Evolutionary conservation across 1,284 basidiomycete species (phyloP), one percentile per base, ranked within the genome.

Genomic region (Trametes versicolor): DNA sequence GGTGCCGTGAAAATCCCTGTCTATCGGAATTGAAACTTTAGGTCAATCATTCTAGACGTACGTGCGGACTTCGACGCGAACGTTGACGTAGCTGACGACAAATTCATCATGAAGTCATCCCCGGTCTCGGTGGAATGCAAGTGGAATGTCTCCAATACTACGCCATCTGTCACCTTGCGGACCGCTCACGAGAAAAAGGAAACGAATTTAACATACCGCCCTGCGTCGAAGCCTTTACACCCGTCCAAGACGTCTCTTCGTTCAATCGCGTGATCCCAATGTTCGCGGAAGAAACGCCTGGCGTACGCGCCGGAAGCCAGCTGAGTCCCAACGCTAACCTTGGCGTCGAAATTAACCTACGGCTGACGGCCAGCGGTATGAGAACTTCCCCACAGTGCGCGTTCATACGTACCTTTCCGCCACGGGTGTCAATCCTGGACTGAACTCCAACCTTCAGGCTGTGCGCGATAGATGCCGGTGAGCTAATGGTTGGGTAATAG

Each of bases 401-500:
- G 2, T 39, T 39, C 25, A 49, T 49, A 49, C 48, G 48, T 49
- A 49, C 25, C 48, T 25, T 17, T 8, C 32, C 19, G 9, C 34
- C 50, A 52, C 50, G 32, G 12, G 12, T 34, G 50, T 32, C 50
- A 34, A 21, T n/a, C 21, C 21, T 36, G 17, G 6, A 19, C 19
- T n/a, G 15, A 52, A 36, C 29, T 36, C 19, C 29, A 7, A n/a
- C 32, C 32, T 52, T 21, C 50, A 32, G 13, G n/a, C 29, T 34
- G 17, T 19, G 50, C 29, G 50, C n/a, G 51, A 53, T 12, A 37
- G 51, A 53, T 37, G 34, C 51, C 51, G 34, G 51, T 25, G 34
- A 25, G 51, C 34, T 39, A 36, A 53, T 9, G 13, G 34, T 53
- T 53, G 51, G 34, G 51, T 53, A 53, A 53, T 53, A 37, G 2